Conservation (phyloP, 345 rosid genomes). For the Anastatica hierochuntica region DNA sequence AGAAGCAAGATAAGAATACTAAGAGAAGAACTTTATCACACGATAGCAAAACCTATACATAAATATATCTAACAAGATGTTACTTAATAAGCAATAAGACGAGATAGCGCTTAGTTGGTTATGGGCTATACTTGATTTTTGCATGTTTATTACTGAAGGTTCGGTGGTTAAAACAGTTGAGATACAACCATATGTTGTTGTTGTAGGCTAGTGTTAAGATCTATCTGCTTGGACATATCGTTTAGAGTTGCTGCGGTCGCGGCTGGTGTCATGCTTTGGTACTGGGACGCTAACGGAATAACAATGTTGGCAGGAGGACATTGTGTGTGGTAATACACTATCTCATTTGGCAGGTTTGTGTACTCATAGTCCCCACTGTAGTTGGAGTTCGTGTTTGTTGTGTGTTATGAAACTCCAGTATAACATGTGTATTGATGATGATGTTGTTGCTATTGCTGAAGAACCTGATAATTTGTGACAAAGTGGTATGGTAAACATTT, state of each 20-base stretch:
- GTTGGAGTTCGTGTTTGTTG: slow-evolving; percentile 22
- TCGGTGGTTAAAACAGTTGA: slow-evolving; percentile 23
- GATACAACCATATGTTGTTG: slow-evolving; percentile 28
- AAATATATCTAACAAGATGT: slow-evolving; percentile 5
- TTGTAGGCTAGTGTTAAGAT: slow-evolving; percentile 22
- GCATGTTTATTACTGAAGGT: slow-evolving; percentile 1
- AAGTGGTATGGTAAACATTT: slow-evolving; percentile 27
- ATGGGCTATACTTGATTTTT: slow-evolving; percentile 7
- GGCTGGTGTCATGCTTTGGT: slow-evolving; percentile 56
- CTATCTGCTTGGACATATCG: slow-evolving; percentile 49
- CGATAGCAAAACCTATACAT: slow-evolving; percentile 5
- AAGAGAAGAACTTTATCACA: not conserved
- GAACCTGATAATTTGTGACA: slow-evolving; percentile 27
- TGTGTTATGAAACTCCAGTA: slow-evolving; percentile 35
- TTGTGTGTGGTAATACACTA: slow-evolving; percentile 45
- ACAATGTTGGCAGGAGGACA: slow-evolving; percentile 21
- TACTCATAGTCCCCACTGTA: slow-evolving; percentile 34
- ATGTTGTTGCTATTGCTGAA: slow-evolving; percentile 34
- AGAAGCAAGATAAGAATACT: too few species aligned
- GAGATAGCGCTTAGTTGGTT: too few species aligned
- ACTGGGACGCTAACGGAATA: slow-evolving; percentile 43
- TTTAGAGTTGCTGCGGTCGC: slow-evolving; percentile 40
- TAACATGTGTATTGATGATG: slow-evolving; percentile 47
- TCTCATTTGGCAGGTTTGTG: slow-evolving; percentile 36
- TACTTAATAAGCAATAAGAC: not conserved